These are phyloP conservation scores for Nitzschia sp. DNA, from an alignment of 108 stramenopile genomes.

Conservation along the genomic window DNA sequence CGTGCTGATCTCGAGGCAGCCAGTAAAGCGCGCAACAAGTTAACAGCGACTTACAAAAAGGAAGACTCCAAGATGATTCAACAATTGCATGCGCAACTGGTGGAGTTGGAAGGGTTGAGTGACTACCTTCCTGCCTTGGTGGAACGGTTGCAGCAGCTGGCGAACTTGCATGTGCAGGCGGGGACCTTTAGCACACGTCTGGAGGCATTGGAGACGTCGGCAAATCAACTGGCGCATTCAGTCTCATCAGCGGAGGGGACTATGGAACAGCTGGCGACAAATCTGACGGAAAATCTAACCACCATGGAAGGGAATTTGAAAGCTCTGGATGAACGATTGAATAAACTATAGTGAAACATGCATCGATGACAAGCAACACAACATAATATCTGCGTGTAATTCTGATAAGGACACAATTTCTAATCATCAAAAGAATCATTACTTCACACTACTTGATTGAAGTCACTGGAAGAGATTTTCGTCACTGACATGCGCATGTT, in stretches of 20 bases:
- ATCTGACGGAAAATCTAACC: conserved; percentile 54
- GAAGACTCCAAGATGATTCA: conserved; percentile 71
- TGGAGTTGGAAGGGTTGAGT: conserved; percentile 69
- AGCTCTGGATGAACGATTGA: conserved; percentile 60
- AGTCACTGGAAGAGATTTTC: neutral
- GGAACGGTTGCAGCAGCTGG: conserved; percentile 61
- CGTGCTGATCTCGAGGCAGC: conserved; percentile 69
- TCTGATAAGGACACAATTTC: too few relatives aligned
- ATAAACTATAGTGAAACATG: conserved; percentile 11
- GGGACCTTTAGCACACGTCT: conserved; percentile 57
- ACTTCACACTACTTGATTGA: neutral
- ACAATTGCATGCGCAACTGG: conserved; percentile 65
- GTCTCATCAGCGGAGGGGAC: conserved; percentile 52
- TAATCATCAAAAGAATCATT: too few relatives aligned
- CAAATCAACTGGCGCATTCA: conserved; percentile 38
- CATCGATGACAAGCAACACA: too few relatives aligned
- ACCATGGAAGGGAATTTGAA: conserved; percentile 67
- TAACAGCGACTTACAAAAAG: conserved; percentile 39
- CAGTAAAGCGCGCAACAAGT: conserved; percentile 61
- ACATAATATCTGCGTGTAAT: too few relatives aligned
- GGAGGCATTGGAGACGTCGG: conserved; percentile 43
- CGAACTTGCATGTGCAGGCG: conserved; percentile 60
- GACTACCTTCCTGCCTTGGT: conserved; percentile 61
- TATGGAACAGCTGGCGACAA: conserved; percentile 52
- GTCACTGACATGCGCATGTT: conserved; percentile 19